These are phyloP conservation scores for Rhodotorula sp. DNA, from an alignment of 1,284 basidiomycete species.

Conservation along the genomic window DNA sequence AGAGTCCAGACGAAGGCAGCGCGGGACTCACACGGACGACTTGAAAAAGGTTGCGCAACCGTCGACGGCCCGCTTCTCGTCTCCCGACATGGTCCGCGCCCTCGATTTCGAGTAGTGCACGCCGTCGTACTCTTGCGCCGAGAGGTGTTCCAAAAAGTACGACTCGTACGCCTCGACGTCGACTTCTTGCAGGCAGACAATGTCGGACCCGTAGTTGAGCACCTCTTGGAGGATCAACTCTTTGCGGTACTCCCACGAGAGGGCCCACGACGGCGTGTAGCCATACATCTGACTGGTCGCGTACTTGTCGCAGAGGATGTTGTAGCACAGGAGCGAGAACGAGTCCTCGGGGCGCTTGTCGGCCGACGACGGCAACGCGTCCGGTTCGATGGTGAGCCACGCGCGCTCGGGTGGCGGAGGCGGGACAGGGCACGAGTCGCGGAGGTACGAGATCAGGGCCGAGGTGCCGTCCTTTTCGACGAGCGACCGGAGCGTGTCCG, in stretches of 20 bases:
- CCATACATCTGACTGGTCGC: slow-evolving; percentile 90
- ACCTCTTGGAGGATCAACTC: slow-evolving; percentile 86
- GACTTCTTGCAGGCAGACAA: slow-evolving; percentile 88
- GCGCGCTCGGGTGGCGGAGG: slow-evolving; percentile 76
- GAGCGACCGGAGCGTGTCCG: slow-evolving; percentile 69
- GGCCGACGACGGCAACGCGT: slow-evolving; percentile 25
- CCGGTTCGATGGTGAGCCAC: slow-evolving; percentile 66
- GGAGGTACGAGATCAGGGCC: slow-evolving; percentile 80
- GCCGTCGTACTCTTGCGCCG: slow-evolving; percentile 81
- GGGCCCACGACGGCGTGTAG: slow-evolving; percentile 94
- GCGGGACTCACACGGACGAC: slow-evolving; percentile 65
- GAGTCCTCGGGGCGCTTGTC: slow-evolving; percentile 54
- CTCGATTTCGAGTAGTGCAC: slow-evolving; percentile 91
- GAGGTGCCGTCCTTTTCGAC: slow-evolving; percentile 90
- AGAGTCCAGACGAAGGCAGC: neutral
- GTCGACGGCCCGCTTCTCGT: slow-evolving; percentile 84
- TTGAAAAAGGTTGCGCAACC: slow-evolving; percentile 98
- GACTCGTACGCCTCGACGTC: slow-evolving; percentile 92
- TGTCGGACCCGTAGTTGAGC: slow-evolving; percentile 77
- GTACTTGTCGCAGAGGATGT: slow-evolving; percentile 89
- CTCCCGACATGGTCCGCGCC: slow-evolving; percentile 87
- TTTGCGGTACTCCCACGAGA: slow-evolving; percentile 92
- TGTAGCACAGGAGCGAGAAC: slow-evolving; percentile 84
- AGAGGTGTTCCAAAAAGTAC: slow-evolving; percentile 78
- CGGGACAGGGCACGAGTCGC: slow-evolving; percentile 81